Evolutionary conservation across 2,329 filamentous ascomycete species (phyloP).

Genomic region (Paramyrothecium roridum): DNA sequence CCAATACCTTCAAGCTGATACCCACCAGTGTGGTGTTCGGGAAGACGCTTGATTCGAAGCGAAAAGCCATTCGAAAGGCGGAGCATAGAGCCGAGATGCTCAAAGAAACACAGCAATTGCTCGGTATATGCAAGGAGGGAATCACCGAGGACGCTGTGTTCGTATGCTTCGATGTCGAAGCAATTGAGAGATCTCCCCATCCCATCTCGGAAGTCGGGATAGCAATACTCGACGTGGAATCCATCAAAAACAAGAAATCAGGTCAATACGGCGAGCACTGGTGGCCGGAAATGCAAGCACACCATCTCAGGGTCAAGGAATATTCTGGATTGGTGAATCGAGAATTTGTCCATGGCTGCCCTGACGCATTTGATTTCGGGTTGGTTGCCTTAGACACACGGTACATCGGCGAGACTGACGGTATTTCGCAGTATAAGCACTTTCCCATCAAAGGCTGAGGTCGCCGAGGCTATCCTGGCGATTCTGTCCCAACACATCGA

Average conservation of each 20-base stretch:
- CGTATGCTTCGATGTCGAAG: conserved; percentile 79
- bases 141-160: conserved; percentile 48
- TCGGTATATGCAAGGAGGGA: conserved; percentile 51
- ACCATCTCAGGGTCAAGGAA: conserved; percentile 77
- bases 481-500: conserved; percentile 30
- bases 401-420: conserved; percentile 5
- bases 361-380: conserved; percentile 74
- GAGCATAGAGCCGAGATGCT: conserved; percentile 51
- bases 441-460: conserved; percentile 30
- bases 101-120: conserved; percentile 64
- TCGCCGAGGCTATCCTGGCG: conserved; percentile 28
- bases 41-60: conserved; percentile 40
- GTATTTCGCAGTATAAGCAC: conserved; percentile 33
- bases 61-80: conserved; percentile 46
- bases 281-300: conserved; percentile 62
- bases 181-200: conserved; percentile 64
- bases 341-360: conserved; percentile 68
- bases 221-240: conserved; percentile 69
- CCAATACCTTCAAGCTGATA: conserved; percentile 14
- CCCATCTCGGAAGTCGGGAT: conserved; percentile 84
- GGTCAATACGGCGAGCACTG: conserved; percentile 63
- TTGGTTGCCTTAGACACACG: conserved; percentile 32
- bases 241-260: conserved; percentile 52
- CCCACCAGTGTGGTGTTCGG: conserved; percentile 14
- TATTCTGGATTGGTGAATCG: conserved; percentile 63